phyloP scores from a whole-genome alignment of 257 asterid species.

The Scutellaria minor region DNA sequence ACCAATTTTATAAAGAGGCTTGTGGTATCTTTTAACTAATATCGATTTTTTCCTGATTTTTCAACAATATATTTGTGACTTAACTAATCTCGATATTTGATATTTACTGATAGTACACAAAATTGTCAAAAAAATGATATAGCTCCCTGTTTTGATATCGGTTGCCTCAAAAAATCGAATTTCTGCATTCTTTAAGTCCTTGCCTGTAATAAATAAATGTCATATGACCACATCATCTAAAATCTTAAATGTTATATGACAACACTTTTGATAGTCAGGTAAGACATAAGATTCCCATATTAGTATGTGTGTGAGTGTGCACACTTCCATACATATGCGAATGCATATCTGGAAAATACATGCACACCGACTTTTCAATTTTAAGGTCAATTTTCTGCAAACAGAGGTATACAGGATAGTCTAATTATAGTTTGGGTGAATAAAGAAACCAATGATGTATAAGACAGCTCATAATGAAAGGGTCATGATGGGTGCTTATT shows the following conservation, averaged over 20 bases:
- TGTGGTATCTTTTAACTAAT: no score
- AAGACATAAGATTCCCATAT: slow-evolving; percentile 5
- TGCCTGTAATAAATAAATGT: background rate
- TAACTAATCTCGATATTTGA: no score
- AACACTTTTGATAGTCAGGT: slow-evolving; percentile 9
- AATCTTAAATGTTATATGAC: no score
- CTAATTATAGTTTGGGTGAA: background rate
- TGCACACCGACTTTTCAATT: background rate
- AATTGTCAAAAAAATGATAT: no score
- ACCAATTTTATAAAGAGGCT: no score
- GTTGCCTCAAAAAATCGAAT: no score
- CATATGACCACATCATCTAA: no score
- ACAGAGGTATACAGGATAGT: background rate
- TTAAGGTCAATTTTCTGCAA: slow-evolving; percentile 8
- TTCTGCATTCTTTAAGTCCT: background rate
- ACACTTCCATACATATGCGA: background rate
- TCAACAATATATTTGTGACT: no score
- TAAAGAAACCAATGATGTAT: slow-evolving; percentile 15
- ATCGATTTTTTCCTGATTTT: no score
- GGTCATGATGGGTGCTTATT: background rate
- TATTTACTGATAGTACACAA: no score
- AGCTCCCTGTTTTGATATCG: no score
- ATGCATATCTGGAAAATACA: background rate
- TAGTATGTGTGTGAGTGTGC: background rate
- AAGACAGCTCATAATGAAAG: slow-evolving; percentile 1